Evolutionary conservation across 169 alveolate genomes (phyloP).

Genomic region (Plasmodium malariae): DNA sequence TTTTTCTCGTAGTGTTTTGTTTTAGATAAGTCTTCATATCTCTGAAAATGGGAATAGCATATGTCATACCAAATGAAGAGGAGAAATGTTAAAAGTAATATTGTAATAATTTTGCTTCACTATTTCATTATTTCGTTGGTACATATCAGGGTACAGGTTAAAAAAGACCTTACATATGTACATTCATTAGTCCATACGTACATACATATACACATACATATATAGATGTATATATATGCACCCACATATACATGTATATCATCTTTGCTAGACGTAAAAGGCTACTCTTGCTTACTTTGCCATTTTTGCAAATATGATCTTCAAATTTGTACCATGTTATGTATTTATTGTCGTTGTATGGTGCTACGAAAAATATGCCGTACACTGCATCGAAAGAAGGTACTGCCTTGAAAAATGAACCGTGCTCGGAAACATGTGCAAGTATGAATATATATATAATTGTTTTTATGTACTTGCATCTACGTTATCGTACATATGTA

Average conservation of each 20-base stretch:
- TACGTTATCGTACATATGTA: no score
- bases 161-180: not conserved
- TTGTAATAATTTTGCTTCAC: no score
- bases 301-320: slow-evolving; percentile 17
- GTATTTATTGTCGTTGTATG: slow-evolving; percentile 38
- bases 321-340: slow-evolving; percentile 60
- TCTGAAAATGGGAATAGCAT: slow-evolving; percentile 7
- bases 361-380: slow-evolving; percentile 49
- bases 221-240: not conserved
- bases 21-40: not conserved
- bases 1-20: slow-evolving; percentile 10
- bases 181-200: slow-evolving; percentile 5
- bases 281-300: not conserved
- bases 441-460: not conserved
- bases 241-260: not conserved
- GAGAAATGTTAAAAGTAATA: not conserved
- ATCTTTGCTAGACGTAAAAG: not conserved
- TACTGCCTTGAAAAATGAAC: slow-evolving; percentile 3
- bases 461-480: no score
- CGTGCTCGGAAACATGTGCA: not conserved
- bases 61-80: not conserved
- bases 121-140: no score
- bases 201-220: slow-evolving; percentile 7
- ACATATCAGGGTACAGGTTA: no score
- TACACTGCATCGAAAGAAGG: slow-evolving; percentile 22